Conservation (phyloP, 2,329 filamentous ascomycete species). For the Diplodia mutila region DNA sequence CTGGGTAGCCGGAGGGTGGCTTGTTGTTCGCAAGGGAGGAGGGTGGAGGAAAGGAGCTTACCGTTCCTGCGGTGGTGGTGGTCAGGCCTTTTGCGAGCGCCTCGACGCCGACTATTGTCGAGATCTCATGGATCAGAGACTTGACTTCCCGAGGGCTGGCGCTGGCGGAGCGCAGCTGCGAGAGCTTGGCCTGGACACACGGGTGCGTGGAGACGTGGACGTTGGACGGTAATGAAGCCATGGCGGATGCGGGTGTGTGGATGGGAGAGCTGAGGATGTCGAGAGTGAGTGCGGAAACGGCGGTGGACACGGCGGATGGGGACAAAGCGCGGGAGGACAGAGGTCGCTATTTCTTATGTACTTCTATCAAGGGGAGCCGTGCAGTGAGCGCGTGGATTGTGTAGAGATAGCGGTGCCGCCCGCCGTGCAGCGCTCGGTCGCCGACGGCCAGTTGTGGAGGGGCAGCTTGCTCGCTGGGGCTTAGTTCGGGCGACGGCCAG, state of each 20-base stretch:
- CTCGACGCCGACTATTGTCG: slow-evolving; percentile 79
- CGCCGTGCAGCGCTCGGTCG: neutral
- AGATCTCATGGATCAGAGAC: slow-evolving; percentile 81
- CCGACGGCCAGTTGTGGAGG: slow-evolving; percentile 17
- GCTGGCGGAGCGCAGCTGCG: slow-evolving; percentile 76
- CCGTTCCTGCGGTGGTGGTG: slow-evolving; percentile 63
- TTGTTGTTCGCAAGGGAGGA: neutral
- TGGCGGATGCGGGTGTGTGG: slow-evolving; percentile 28
- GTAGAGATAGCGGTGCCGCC: slow-evolving; percentile 8
- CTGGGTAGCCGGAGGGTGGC: neutral
- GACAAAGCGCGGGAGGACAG: slow-evolving; percentile 1
- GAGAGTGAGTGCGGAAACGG: neutral
- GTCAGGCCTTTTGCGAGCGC: slow-evolving; percentile 70
- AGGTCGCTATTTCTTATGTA: slow-evolving; percentile 5
- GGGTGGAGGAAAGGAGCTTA: slow-evolving; percentile 48
- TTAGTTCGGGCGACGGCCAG: slow-evolving; percentile 10
- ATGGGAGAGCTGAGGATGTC: neutral
- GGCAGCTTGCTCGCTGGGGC: slow-evolving; percentile 10
- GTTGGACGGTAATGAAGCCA: slow-evolving; percentile 54
- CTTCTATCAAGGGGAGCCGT: slow-evolving; percentile 6
- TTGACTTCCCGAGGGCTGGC: slow-evolving; percentile 77
- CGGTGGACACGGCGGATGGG: neutral
- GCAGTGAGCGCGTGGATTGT: neutral
- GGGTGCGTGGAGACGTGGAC: slow-evolving; percentile 83
- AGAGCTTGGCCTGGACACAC: slow-evolving; percentile 85